These are phyloP conservation scores for Telfairia occidentalis DNA, from an alignment of 331 rosid species.

Conservation along the genomic window DNA sequence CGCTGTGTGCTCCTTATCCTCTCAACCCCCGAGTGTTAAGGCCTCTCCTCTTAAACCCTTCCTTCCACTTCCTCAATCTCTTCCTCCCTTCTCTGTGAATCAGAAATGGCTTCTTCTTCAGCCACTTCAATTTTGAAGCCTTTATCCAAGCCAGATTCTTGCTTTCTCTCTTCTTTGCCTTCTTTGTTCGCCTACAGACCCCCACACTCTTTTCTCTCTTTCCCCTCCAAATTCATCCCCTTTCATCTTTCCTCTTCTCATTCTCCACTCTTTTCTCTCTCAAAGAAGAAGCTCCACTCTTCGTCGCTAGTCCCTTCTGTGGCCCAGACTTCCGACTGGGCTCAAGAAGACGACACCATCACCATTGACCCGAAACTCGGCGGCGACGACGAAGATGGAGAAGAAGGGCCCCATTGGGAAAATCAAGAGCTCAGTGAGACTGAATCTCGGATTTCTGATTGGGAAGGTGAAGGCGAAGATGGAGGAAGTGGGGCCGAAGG, in stretches of 20 bases:
- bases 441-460: constrained; percentile 25
- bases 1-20: constrained; percentile 48
- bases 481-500: constrained; percentile 13
- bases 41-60: constrained; percentile 28
- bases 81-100: neutral
- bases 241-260: constrained; percentile 28
- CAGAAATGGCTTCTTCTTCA: constrained; percentile 39
- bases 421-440: constrained; percentile 24
- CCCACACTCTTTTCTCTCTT: constrained; percentile 26
- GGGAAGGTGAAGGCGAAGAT: constrained; percentile 23
- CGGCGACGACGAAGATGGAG: constrained; percentile 11
- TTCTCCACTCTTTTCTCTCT: constrained; percentile 23
- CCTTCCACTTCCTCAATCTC: neutral
- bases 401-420: constrained; percentile 19
- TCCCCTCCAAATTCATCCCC: constrained; percentile 32
- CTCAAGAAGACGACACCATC: constrained; percentile 47
- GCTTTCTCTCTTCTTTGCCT: constrained; percentile 41
- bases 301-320: constrained; percentile 42
- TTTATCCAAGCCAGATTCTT: constrained; percentile 48
- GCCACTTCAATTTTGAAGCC: constrained; percentile 39
- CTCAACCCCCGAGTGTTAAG: neutral
- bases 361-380: constrained; percentile 16
- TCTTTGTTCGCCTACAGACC: constrained; percentile 31
- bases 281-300: constrained; percentile 22
- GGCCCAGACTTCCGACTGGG: constrained; percentile 77